Evolutionary conservation across 2,329 filamentous ascomycete species (phyloP).

Genomic region (Epichloe typhina): DNA sequence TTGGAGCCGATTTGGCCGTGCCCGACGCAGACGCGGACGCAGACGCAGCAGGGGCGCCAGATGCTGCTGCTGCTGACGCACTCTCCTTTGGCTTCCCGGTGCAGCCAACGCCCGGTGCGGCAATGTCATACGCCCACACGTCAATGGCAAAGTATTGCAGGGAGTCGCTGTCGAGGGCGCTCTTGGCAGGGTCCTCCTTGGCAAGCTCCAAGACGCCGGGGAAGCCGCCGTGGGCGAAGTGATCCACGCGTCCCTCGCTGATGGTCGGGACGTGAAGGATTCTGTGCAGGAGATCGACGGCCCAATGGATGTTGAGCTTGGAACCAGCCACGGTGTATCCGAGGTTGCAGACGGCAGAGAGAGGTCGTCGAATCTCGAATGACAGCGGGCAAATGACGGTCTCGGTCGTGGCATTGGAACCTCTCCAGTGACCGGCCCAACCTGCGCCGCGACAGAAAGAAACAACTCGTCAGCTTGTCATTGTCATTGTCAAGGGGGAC

Average conservation of each 20-base stretch:
- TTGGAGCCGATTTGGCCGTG: no score
- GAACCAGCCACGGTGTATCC: constrained; percentile 48
- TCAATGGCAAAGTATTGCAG: constrained; percentile 59
- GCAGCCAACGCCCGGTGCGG: constrained; percentile 10
- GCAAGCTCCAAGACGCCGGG: constrained; percentile 40
- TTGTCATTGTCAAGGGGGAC: no score
- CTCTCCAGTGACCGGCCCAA: no score
- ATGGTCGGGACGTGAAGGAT: constrained; percentile 49
- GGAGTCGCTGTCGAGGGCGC: constrained; percentile 44
- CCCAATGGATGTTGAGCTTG: constrained; percentile 49
- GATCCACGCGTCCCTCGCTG: constrained; percentile 36
- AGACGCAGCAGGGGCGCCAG: no score
- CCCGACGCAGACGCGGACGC: no score
- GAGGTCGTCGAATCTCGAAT: constrained; percentile 33
- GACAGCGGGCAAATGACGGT: no score
- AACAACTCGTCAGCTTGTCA: no score
- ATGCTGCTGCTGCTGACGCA: no score
- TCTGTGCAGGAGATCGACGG: constrained; percentile 53
- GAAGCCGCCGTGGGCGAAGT: constrained; percentile 31
- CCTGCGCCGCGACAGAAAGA: no score
- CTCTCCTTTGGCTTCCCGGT: no score
- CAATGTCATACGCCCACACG: constrained; percentile 52
- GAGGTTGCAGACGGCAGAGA: constrained; percentile 45
- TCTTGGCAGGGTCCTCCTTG: constrained; percentile 28
- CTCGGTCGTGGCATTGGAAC: no score